Percentiles rank a stretch among this genome's conserved stretches.
phyloP scores from a whole-genome alignment of 2,329 filamentous ascomycete species.

The Hypocrella siamensis region DNA sequence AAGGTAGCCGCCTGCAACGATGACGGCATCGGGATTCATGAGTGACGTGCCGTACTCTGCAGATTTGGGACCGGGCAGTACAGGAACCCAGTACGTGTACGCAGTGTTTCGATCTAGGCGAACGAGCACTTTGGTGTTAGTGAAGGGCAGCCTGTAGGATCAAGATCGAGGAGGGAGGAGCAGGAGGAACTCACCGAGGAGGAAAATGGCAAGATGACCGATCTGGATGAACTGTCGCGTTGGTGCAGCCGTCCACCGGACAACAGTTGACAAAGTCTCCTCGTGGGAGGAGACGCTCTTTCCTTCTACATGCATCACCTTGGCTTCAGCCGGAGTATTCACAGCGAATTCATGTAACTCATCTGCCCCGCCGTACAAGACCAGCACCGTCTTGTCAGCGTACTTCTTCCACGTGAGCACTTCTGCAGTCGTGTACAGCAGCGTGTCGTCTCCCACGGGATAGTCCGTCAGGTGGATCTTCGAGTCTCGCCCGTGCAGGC shows the following conservation, averaged over 20 bases:
- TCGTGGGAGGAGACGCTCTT: constrained; percentile 11
- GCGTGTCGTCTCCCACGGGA: constrained; percentile 36
- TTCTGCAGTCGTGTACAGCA: constrained; percentile 56
- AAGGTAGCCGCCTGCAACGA: constrained; percentile 49
- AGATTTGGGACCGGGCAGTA: constrained; percentile 23
- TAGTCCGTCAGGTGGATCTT: constrained; percentile 56
- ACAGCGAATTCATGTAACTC: constrained; percentile 50
- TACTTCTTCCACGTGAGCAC: constrained; percentile 56
- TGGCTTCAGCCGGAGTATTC: constrained; percentile 7
- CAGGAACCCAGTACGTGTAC: constrained; percentile 54
- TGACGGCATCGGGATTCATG: constrained; percentile 28
- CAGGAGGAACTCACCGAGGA: constrained; percentile 12
- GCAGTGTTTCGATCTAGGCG: constrained; percentile 43
- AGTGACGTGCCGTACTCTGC: constrained; percentile 17
- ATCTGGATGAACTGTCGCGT: constrained; percentile 16
- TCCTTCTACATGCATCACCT: constrained; percentile 10
- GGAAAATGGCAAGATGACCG: constrained; percentile 25
- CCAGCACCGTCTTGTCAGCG: constrained; percentile 37
- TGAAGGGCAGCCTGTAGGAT: too few species aligned
- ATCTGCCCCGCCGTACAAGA: constrained; percentile 46
- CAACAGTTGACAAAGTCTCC: constrained; percentile 7
- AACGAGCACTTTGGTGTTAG: too few species aligned
- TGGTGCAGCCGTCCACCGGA: constrained; percentile 16
- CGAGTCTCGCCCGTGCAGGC: constrained; percentile 46
- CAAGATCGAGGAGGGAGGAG: background rate